Percentiles rank a stretch among this genome's conserved stretches.
Conservation (phyloP, 495 filamentous ascomycete species). For the Aspergillus sclerotioniger region DNA sequence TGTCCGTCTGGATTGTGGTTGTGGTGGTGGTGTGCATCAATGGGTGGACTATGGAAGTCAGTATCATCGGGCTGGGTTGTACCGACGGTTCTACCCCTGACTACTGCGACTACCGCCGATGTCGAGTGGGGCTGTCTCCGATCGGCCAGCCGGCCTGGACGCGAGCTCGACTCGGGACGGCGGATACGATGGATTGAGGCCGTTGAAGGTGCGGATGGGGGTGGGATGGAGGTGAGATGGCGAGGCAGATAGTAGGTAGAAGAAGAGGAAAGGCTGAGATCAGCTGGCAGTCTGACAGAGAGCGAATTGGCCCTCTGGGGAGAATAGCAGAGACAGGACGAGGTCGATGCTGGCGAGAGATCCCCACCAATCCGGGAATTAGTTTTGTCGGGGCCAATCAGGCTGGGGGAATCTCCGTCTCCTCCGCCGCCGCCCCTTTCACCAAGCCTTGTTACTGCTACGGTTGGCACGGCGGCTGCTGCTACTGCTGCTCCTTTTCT, state of each 20-base stretch:
- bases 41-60: not conserved
- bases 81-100: not conserved
- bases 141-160: not conserved
- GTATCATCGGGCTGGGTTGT: not conserved
- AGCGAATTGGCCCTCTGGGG: too few species aligned
- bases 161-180: not conserved
- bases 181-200: not conserved
- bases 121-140: not conserved
- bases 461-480: too few species aligned
- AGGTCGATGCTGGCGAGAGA: too few species aligned
- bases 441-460: not conserved
- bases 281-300: too few species aligned
- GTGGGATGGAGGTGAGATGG: not conserved
- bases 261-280: not conserved
- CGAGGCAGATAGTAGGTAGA: not conserved
- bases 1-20: not conserved
- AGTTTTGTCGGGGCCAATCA: not conserved
- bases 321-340: too few species aligned
- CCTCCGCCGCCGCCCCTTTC: conserved; percentile 1
- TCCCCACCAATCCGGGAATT: not conserved
- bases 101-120: not conserved
- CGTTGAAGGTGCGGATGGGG: not conserved
- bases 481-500: not conserved
- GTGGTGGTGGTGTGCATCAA: not conserved
- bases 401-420: not conserved